A percentile compares a stretch with the other conserved stretches of the same genome.
phyloP scores from a whole-genome alignment of 768 basidiomycete species.

The Serendipita indica region DNA sequence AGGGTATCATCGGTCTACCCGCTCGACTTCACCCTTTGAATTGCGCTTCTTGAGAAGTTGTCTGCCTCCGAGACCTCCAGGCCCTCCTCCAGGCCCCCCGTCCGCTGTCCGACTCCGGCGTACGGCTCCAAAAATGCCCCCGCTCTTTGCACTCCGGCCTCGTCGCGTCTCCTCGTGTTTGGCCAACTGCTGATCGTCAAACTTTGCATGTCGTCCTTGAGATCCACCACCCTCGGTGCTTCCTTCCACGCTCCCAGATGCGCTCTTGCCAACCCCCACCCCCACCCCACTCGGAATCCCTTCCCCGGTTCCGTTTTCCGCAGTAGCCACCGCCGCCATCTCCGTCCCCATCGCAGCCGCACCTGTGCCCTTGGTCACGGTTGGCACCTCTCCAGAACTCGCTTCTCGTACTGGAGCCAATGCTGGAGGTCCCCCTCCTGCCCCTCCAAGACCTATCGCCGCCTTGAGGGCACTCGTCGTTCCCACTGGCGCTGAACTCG shows the following conservation, averaged over 20 bases:
- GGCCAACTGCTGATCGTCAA: not conserved
- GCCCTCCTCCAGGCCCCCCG: not conserved
- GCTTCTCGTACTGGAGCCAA: not conserved
- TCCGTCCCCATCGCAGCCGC: not conserved
- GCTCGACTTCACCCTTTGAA: conserved; percentile 6
- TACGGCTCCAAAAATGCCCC: not conserved
- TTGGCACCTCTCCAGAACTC: conserved; percentile 2
- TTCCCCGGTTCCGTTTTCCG: not conserved
- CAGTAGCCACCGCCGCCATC: not conserved
- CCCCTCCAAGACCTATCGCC: no score
- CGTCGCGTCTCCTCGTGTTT: not conserved
- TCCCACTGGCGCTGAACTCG: not conserved
- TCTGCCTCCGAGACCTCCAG: not conserved
- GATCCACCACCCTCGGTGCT: not conserved
- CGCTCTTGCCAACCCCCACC: no score
- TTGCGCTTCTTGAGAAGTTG: conserved; percentile 5
- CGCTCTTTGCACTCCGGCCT: not conserved
- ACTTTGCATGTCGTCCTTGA: not conserved
- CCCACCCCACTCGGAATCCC: not conserved
- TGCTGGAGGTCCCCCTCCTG: no score
- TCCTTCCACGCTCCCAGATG: no score
- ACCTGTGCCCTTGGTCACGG: not conserved
- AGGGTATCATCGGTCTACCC: not conserved
- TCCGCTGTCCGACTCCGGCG: not conserved
- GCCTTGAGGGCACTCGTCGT: not conserved